These are phyloP conservation scores for Peronospora destructor DNA, from an alignment of 352 stramenopile species.

Conservation along the genomic window DNA sequence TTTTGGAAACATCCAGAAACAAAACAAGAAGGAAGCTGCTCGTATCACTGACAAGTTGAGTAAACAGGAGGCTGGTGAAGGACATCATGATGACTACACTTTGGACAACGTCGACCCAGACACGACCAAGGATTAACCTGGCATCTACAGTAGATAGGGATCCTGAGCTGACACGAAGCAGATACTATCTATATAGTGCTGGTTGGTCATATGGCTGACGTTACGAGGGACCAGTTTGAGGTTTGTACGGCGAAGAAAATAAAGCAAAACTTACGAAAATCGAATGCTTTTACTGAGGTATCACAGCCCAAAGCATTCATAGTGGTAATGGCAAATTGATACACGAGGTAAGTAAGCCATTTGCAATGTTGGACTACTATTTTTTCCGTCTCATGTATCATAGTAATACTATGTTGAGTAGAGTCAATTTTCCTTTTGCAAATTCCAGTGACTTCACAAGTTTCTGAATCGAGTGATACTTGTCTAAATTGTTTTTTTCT, in stretches of 20 bases:
- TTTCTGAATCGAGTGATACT: too few relatives aligned
- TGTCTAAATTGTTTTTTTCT: too few relatives aligned
- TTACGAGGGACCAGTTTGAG: background rate
- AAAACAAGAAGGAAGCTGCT: conserved; percentile 34
- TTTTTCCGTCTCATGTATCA: too few relatives aligned
- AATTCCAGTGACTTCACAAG: too few relatives aligned
- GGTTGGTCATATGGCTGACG: conserved; percentile 2
- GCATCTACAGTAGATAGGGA: conserved; percentile 2
- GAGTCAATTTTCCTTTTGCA: too few relatives aligned
- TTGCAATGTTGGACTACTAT: too few relatives aligned
- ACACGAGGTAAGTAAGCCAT: too few relatives aligned
- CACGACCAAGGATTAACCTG: conserved; percentile 25
- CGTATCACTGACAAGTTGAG: conserved; percentile 17
- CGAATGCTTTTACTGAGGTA: background rate
- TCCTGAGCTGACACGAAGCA: conserved; percentile 3
- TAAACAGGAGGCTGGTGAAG: conserved; percentile 11
- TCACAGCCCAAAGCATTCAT: too few relatives aligned
- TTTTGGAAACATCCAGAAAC: conserved; percentile 85
- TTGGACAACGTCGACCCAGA: conserved; percentile 51
- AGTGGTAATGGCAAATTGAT: too few relatives aligned
- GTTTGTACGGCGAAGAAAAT: conserved; percentile 10
- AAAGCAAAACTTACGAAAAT: conserved; percentile 10
- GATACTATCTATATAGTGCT: conserved; percentile 5
- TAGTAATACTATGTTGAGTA: too few relatives aligned
- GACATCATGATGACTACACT: conserved; percentile 45